Conservation (phyloP, 345 rosid species). For the Eucalyptus marginata region DNA sequence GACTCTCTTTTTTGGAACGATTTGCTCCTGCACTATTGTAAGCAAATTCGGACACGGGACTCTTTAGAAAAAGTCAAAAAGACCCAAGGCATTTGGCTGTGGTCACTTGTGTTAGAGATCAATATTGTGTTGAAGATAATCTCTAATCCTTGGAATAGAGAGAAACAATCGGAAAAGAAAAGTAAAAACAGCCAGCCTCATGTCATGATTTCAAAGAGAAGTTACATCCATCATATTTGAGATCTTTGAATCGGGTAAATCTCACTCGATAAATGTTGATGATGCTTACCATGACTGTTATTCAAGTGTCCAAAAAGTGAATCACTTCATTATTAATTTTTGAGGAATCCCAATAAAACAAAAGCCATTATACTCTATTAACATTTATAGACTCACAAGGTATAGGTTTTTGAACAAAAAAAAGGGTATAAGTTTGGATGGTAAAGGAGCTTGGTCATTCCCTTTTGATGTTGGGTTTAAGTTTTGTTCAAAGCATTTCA, state of each 20-base stretch:
- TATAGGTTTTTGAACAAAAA: neutral
- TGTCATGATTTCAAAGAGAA: neutral
- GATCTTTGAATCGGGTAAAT: neutral
- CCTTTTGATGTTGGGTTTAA: neutral
- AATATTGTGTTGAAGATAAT: neutral
- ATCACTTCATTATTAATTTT: neutral
- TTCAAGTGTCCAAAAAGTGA: neutral
- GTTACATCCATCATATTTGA: neutral
- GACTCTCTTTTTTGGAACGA: neutral
- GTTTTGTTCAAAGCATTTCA: fast-evolving
- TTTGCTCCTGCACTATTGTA: neutral
- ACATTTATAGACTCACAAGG: neutral
- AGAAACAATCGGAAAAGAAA: neutral
- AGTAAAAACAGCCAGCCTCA: neutral
- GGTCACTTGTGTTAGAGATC: neutral
- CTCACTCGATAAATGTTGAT: neutral
- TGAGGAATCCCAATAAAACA: neutral
- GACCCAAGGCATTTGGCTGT: neutral
- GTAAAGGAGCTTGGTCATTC: neutral
- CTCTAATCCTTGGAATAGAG: neutral
- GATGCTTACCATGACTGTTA: neutral
- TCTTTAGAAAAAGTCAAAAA: neutral
- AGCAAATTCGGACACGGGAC: neutral
- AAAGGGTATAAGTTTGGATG: neutral
- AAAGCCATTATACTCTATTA: neutral